Conservation (phyloP, 352 stramenopile species). For the Pythium rishiriense region DNA sequence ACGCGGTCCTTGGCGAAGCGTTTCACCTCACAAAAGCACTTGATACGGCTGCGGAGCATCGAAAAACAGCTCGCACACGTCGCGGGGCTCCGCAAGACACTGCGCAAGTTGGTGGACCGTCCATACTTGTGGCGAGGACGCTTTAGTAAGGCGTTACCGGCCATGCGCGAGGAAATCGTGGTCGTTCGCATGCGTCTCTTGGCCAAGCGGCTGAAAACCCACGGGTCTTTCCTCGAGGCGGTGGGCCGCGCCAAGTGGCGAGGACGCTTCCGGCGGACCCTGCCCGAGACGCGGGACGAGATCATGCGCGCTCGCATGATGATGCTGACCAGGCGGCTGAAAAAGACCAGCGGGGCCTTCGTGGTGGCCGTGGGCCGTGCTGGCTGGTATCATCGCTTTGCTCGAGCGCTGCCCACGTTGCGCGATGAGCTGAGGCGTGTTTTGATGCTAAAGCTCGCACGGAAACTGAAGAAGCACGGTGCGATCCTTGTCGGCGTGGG, state of each 20-base stretch:
- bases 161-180: not conserved
- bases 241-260: not conserved
- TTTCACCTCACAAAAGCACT: not conserved
- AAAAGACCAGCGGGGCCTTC: not conserved
- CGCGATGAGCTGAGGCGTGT: not conserved
- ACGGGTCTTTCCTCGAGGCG: not conserved
- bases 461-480: not conserved
- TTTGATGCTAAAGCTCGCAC: not conserved
- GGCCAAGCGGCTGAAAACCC: not conserved
- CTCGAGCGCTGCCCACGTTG: not conserved
- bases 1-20: slow-evolving; percentile 1
- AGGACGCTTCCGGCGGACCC: not conserved
- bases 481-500: not conserved
- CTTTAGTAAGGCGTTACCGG: slow-evolving; percentile 2
- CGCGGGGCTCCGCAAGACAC: not conserved
- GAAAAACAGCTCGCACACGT: slow-evolving; percentile 8
- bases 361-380: slow-evolving; percentile 1
- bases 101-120: slow-evolving; percentile 3
- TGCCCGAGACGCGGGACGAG: not conserved
- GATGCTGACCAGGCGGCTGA: not conserved
- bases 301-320: not conserved
- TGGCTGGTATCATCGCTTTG: not conserved
- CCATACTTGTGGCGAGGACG: slow-evolving; percentile 18
- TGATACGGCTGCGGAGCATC: slow-evolving; percentile 15
- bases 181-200: not conserved